phyloP scores from a whole-genome alignment of 495 filamentous ascomycete genomes.

The Chlorociboria aeruginascens region DNA sequence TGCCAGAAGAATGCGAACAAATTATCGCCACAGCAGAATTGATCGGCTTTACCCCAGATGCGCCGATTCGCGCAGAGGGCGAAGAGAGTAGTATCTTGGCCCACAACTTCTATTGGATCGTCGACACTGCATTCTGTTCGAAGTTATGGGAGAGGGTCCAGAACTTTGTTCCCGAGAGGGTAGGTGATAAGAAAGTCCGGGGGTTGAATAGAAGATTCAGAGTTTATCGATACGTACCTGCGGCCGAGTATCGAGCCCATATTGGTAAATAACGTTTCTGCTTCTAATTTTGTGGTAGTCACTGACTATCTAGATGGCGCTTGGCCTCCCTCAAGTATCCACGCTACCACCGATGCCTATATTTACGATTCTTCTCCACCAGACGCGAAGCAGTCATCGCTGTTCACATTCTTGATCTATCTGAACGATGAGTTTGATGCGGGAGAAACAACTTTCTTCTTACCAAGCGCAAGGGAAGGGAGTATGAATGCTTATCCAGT shows the following conservation, averaged over 20 bases:
- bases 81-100: constrained; percentile 31
- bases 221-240: constrained; percentile 38
- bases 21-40: constrained; percentile 35
- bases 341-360: constrained; percentile 25
- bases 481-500: constrained; percentile 34
- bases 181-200: constrained; percentile 26
- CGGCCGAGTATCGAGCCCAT: constrained; percentile 35
- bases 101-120: constrained; percentile 41
- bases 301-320: constrained; percentile 28
- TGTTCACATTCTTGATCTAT: constrained; percentile 40
- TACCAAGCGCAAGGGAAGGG: constrained; percentile 31
- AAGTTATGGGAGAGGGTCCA: constrained; percentile 31
- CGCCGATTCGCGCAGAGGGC: constrained; percentile 31
- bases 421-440: constrained; percentile 39
- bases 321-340: constrained; percentile 34
- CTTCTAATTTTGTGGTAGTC: neutral
- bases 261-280: constrained; percentile 12
- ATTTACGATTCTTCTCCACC: constrained; percentile 33
- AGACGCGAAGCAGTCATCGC: constrained; percentile 30
- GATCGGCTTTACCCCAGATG: constrained; percentile 33
- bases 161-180: constrained; percentile 23
- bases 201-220: constrained; percentile 36
- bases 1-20: constrained; percentile 26
- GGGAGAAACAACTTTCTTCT: constrained; percentile 39
- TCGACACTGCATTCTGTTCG: constrained; percentile 29